Base-by-base conservation (phyloP, 768 basidiomycete species). In the Pisolithus albus region DNA sequence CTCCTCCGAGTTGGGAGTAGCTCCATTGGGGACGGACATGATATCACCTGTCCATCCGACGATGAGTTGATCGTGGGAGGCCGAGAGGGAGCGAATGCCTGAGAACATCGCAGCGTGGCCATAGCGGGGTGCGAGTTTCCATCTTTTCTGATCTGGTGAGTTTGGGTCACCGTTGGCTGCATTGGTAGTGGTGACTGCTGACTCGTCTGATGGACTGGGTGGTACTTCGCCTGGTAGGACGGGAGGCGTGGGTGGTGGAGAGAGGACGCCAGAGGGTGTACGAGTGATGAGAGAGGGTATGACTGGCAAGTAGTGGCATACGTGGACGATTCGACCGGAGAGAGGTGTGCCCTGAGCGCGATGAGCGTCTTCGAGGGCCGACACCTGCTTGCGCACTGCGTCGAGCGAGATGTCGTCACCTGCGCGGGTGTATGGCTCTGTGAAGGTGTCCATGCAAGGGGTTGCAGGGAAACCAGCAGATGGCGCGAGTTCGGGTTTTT, bases 1-100 rank as follows among this genome's bases (percentile, higher is more conserved):
- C 41, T 60, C 49, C 47, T 64, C 65, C 2, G 71, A 66, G 9
- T 70, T 56, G 8, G 63, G 48, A 10, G 56, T 53, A 4, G 64
- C 58, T n/a, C 38, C 65, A 2, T 78, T 65, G 7, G 70, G 58
- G 9, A 64, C 49, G 10, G 82, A 77, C 46, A 82, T 67, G 57
- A 98, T 79, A 57, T 96, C 92, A 37, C 95, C 95, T 0, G 90
- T 89, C 89, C 96, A 95, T 19, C 92, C 95, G 41, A 98, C 77
- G 64, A 97, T 80, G 61, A 95, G 67, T 72, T 98, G 92, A 59
- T 95, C 87, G 68, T 95, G 88, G 0, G 88, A 87, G 11, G 82
- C 72, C 3, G 84, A 77, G 34, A 99, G 80, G 10, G 86, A 88
- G 49, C 84, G 82, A 62, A 97, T 92, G 30, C 95, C 95, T 42